Evolutionary conservation across 768 basidiomycete species (phyloP).

Genomic region (Agaricus subrufescens): DNA sequence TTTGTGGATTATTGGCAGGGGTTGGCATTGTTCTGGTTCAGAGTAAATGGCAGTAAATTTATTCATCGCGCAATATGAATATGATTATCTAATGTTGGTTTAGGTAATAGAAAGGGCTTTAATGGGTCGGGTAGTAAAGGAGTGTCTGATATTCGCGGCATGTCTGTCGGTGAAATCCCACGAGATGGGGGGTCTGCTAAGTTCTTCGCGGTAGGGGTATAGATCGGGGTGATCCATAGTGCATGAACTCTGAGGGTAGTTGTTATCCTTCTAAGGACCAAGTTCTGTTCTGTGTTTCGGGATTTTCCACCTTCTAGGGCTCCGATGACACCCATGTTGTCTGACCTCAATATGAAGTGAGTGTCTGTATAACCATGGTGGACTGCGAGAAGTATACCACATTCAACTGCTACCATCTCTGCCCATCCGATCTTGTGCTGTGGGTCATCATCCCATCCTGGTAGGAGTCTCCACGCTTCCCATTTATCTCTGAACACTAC

Average conservation of each 20-base stretch:
- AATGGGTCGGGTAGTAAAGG: neutral
- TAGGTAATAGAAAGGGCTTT: no score
- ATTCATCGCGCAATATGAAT: no score
- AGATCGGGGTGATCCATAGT: slow-evolving; percentile 4
- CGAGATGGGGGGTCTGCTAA: slow-evolving; percentile 10
- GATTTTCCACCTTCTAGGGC: slow-evolving; percentile 17
- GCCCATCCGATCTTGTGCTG: slow-evolving; percentile 22
- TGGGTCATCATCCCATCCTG: slow-evolving; percentile 11
- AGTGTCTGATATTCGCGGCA: neutral
- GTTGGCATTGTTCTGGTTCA: no score
- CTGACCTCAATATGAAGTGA: slow-evolving; percentile 24
- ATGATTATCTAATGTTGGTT: no score
- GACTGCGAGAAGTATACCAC: slow-evolving; percentile 10
- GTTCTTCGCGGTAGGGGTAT: slow-evolving; percentile 6
- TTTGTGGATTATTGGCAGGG: no score
- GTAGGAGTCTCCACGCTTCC: slow-evolving; percentile 20
- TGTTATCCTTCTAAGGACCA: slow-evolving; percentile 11
- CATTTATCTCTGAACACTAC: slow-evolving; percentile 21
- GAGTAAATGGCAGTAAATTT: no score
- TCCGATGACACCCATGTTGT: slow-evolving; percentile 31
- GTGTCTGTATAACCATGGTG: slow-evolving; percentile 8
- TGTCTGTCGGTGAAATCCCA: neutral
- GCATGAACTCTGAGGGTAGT: neutral
- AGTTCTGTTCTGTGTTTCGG: slow-evolving; percentile 14
- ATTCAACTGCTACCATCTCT: slow-evolving; percentile 22